Conservation (phyloP, 495 filamentous ascomycete genomes). For the Podospora pseudopauciseta region DNA sequence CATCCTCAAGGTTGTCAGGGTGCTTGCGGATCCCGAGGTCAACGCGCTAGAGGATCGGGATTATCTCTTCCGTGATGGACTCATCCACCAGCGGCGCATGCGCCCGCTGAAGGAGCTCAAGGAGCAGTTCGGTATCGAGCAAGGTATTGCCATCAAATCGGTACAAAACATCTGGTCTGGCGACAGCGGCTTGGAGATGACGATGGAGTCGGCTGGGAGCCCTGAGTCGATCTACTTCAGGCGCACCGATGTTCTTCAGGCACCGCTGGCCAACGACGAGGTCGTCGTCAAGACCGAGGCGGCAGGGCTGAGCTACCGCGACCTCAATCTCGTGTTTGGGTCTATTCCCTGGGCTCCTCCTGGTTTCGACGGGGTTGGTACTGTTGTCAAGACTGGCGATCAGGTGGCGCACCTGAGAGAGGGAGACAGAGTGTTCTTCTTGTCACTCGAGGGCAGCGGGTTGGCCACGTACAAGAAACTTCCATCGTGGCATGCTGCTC, state of each 20-base stretch:
- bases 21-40: background rate
- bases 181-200: background rate
- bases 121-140: background rate
- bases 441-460: background rate
- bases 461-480: conserved; percentile 4
- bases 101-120: background rate
- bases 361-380: background rate
- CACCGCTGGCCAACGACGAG: background rate
- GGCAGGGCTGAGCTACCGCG: background rate
- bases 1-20: background rate
- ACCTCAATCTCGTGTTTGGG: background rate
- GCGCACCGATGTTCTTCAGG: background rate
- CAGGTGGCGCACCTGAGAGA: background rate
- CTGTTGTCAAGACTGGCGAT: background rate
- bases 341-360: background rate
- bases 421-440: background rate
- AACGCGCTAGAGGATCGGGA: background rate
- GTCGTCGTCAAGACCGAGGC: background rate
- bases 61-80: background rate
- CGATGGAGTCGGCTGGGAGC: background rate
- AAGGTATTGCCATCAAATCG: background rate
- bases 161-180: background rate
- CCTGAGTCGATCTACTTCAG: background rate
- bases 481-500: background rate
- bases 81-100: conserved; percentile 2